Percentiles rank a stretch among this genome's conserved stretches.
phyloP scores from a whole-genome alignment of 1,284 basidiomycete genomes.

The Pascua guehoae region DNA sequence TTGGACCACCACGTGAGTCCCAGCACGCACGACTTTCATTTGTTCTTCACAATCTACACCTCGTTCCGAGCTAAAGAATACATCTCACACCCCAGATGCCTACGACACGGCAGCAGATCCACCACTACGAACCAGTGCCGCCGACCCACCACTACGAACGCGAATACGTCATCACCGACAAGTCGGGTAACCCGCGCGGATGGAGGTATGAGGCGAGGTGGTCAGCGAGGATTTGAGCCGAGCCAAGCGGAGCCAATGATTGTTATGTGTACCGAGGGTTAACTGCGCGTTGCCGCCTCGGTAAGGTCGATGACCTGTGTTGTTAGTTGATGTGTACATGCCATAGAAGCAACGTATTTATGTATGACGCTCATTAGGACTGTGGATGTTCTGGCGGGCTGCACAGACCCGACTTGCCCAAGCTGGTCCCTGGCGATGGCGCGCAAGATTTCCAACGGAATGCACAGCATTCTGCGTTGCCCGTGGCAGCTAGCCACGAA shows the following conservation, averaged over 20 bases:
- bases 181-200: neutral
- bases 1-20: no score
- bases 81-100: no score
- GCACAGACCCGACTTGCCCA: no score
- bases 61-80: no score
- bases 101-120: neutral
- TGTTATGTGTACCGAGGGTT: neutral
- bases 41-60: no score
- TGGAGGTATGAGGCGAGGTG: neutral
- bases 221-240: neutral
- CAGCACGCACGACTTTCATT: no score
- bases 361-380: no score
- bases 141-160: neutral
- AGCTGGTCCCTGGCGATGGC: no score
- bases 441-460: no score
- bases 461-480: no score
- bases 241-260: neutral
- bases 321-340: conserved; percentile 13
- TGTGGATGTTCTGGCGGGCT: no score
- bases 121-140: neutral
- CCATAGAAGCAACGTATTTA: neutral
- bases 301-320: conserved; percentile 67
- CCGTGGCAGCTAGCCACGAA: no score
- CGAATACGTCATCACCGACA: neutral
- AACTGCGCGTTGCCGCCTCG: conserved; percentile 53